Evolutionary conservation across 495 filamentous ascomycete genomes (phyloP).

Genomic region (Neurospora discreta): DNA sequence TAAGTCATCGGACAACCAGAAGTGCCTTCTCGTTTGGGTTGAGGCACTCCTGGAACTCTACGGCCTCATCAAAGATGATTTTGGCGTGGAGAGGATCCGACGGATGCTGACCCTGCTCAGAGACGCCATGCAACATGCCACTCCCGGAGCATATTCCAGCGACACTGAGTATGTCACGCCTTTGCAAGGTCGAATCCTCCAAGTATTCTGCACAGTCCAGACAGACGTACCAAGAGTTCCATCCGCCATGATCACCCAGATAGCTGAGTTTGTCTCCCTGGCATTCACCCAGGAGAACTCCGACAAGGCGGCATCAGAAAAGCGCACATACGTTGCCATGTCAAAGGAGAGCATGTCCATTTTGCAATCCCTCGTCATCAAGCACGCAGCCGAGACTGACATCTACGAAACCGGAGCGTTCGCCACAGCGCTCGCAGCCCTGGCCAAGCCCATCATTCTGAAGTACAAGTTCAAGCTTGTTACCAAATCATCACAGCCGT

Average conservation of each 20-base stretch:
- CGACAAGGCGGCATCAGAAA: slow-evolving; percentile 24
- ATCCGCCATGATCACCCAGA: slow-evolving; percentile 51
- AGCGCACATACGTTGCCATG: slow-evolving; percentile 75
- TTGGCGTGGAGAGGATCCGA: slow-evolving; percentile 49
- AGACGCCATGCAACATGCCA: slow-evolving; percentile 44
- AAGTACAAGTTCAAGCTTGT: slow-evolving; percentile 60
- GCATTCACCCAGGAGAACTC: slow-evolving; percentile 40
- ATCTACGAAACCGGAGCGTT: slow-evolving; percentile 57
- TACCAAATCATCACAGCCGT: slow-evolving; percentile 51
- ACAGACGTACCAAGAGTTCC: slow-evolving; percentile 57
- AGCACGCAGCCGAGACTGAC: slow-evolving; percentile 50
- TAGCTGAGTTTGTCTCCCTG: slow-evolving; percentile 59
- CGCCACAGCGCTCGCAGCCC: slow-evolving; percentile 45
- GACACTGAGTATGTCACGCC: slow-evolving; percentile 78
- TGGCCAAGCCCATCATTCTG: slow-evolving; percentile 54
- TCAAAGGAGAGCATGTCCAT: slow-evolving; percentile 66
- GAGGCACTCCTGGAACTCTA: slow-evolving; percentile 68
- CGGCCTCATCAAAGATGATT: slow-evolving; percentile 54
- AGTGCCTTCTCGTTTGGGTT: slow-evolving; percentile 68
- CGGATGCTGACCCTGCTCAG: slow-evolving; percentile 52
- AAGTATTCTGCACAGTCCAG: slow-evolving; percentile 59
- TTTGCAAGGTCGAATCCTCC: slow-evolving; percentile 63
- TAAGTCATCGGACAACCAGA: slow-evolving; percentile 53
- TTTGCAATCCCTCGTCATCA: slow-evolving; percentile 49
- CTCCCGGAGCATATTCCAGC: slow-evolving; percentile 62